Evolutionary conservation across 2,329 filamentous ascomycete species (phyloP), one percentile per base, ranked within the genome.

Genomic region (Hirsutella thompsonii): DNA sequence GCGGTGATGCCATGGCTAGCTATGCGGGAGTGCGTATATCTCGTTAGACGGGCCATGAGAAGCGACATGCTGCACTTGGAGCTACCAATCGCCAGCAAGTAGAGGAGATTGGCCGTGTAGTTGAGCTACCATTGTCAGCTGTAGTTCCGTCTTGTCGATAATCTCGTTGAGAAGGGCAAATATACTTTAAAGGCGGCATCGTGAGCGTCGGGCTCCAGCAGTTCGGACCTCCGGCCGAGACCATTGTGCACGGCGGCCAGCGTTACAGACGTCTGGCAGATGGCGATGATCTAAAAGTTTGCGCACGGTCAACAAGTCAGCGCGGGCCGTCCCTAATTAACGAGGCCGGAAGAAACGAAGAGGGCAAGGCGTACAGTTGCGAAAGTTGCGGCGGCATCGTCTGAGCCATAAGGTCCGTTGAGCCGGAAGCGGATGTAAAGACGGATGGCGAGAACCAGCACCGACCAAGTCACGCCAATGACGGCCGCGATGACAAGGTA

Each of bases 21-120:
- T 3, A 47, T 23, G 8, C 45, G 33, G 14, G 46, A 43, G 16
- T 42, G 41, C n/a, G 37, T 43, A 11, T 48, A 35, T 20, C 43
- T 38, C 4, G 42, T 44, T 11, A 48, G 44, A 21, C 46, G 40
- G 2, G 45, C 34, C 13, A 48, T 47, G 19, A 48, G 38, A 9
- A 48, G 40, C 10, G 42, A 45, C 46, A 48, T 48, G 41, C 44
- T 43, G 37, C 44, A 41, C 35, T 48, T 48, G 8, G 46, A 42
- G 20, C 35, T 28, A 40, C 46, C 46, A 16, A 48, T 41, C 1
- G 45, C 45, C 11, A 45, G 16, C 3, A 48, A 45, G 33, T 48
- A 48, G 20, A 47, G 16, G n/a, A 48, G 29, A n/a, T 40, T 42
- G 33, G 41, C 37, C 2, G 39, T 41, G 28, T 44, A 47, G 28